Evolutionary conservation across 768 basidiomycete species (phyloP), one percentile per base, ranked within the genome.

Genomic region (Podaxis pistillaris): DNA sequence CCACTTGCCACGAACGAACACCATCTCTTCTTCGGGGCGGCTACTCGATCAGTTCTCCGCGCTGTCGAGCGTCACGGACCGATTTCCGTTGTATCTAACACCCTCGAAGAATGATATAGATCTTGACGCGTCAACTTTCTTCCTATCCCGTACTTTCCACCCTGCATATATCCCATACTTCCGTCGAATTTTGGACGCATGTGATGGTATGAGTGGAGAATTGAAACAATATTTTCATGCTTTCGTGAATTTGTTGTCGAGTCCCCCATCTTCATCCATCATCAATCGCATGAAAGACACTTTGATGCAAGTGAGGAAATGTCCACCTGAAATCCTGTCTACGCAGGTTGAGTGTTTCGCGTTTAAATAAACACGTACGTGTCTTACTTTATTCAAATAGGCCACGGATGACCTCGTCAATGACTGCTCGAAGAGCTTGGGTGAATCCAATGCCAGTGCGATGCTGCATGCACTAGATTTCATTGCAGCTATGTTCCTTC

Each of bases 1-100:
- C 22, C 24, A 28, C 15, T 3, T 19, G 26, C 50, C 63, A 46
- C 56, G 57, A 44, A 28, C 58, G 47, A 15, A 52, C 15, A 36
- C 61, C 28, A 41, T 66, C 37, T 61, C 70, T 28, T 75, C 82
- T 8, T 79, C 80, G 22, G 77, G 81, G 8, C 72, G 74, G 44
- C 64, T 71, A 55, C 69, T 86, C 13, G 80, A 83, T 68, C 81
- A 87, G 64, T 77, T 86, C 63, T 81, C 82, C 37, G 67, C 70
- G 1, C 74, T 82, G 40, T 81, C 81, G 5, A 72, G 70, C 53
- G 63, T 84, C 33, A 60, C 79, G n/a, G 76, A 81, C 65, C 74
- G 78, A 46, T 72, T 73, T 3, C 76, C 78, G 22, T 68, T 79
- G 41, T 62, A 79, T 15, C 55, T 72, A 54, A 54, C 65, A 26